Evolutionary conservation across 2,329 filamentous ascomycete genomes (phyloP).

Genomic region (Alternaria sp.): DNA sequence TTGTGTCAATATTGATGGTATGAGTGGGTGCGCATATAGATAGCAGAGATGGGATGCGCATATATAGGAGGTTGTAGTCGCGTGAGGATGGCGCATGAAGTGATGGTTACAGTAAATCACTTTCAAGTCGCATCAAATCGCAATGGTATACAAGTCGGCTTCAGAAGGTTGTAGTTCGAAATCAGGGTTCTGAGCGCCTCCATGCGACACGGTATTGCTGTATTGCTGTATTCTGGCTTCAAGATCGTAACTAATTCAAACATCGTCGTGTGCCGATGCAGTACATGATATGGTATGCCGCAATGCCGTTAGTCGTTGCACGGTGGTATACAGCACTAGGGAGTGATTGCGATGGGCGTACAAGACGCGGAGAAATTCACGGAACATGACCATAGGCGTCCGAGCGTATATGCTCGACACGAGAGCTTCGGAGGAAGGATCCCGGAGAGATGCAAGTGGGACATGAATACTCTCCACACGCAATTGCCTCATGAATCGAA

Average conservation of each 20-base stretch:
- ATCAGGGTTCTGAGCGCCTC: not conserved
- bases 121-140: not conserved
- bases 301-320: not conserved
- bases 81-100: not conserved
- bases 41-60: slow-evolving; percentile 5
- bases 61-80: not conserved
- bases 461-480: not conserved
- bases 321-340: not conserved
- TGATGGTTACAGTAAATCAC: not conserved
- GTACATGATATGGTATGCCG: not conserved
- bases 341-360: not conserved
- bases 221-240: not conserved
- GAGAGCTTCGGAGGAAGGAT: not conserved
- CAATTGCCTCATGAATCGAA: not conserved
- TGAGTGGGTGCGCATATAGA: slow-evolving; percentile 4
- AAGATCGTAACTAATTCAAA: not conserved
- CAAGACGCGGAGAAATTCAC: slow-evolving; percentile 2
- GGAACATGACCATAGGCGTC: not conserved
- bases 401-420: not conserved
- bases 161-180: not conserved
- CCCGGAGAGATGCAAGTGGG: slow-evolving; percentile 3
- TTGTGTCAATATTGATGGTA: slow-evolving; percentile 4
- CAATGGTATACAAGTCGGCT: not conserved
- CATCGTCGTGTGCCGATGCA: not conserved
- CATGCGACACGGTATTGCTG: not conserved